phyloP scores from a whole-genome alignment of 2,329 filamentous ascomycete genomes.

The Lasiodiplodia citricola region DNA sequence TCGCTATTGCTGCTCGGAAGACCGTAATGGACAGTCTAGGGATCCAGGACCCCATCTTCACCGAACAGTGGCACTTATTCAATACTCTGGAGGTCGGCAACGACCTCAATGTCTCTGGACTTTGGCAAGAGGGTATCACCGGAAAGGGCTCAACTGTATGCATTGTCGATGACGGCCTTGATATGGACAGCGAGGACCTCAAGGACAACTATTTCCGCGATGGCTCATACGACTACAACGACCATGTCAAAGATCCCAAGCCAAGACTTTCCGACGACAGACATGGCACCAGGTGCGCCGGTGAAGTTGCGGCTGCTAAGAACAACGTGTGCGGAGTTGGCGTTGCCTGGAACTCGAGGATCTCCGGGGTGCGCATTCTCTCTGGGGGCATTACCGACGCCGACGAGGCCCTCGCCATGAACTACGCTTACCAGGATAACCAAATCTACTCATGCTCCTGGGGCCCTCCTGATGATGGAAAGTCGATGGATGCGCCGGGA shows the following conservation, averaged over 20 bases:
- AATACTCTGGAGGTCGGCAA: conserved; percentile 82
- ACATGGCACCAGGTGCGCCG: conserved; percentile 93
- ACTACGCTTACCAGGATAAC: conserved; percentile 89
- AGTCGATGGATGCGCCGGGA: conserved; percentile 91
- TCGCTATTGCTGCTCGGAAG: conserved; percentile 49
- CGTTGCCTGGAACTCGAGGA: conserved; percentile 88
- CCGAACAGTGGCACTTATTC: conserved; percentile 93
- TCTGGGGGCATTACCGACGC: conserved; percentile 89
- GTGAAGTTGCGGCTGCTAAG: conserved; percentile 88
- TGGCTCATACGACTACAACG: conserved; percentile 97
- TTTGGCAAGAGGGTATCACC: conserved; percentile 91
- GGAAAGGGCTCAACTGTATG: conserved; percentile 88
- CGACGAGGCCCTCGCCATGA: conserved; percentile 90
- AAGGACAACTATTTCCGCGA: conserved; percentile 92
- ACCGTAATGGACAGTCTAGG: conserved; percentile 67
- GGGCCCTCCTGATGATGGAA: conserved; percentile 93
- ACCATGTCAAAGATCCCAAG: conserved; percentile 76
- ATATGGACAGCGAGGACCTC: conserved; percentile 93
- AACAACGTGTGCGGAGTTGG: conserved; percentile 96
- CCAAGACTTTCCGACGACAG: conserved; percentile 83
- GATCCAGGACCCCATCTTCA: conserved; percentile 89
- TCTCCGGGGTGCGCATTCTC: conserved; percentile 90
- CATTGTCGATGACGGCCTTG: conserved; percentile 93
- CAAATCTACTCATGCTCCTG: conserved; percentile 99
- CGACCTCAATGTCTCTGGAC: conserved; percentile 93